A percentile compares a stretch with the other conserved stretches of the same genome.
These are phyloP conservation scores for Hypholoma fasciculare DNA, from an alignment of 768 basidiomycete species.

Conservation along the genomic window DNA sequence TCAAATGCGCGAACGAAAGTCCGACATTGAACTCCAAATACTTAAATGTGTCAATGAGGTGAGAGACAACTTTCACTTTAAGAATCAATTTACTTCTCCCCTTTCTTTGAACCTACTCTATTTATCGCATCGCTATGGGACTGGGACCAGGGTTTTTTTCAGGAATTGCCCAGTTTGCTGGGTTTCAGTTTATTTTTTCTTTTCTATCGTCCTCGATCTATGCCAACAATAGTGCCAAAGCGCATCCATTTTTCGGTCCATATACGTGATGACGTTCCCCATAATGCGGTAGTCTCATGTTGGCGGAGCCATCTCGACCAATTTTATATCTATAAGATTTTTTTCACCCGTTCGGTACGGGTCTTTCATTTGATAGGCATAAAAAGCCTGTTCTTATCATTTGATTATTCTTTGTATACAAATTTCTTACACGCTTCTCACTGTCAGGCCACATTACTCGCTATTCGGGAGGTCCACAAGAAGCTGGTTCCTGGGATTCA, in stretches of 20 bases:
- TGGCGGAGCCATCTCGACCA: background rate
- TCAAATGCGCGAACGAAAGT: constrained; percentile 75
- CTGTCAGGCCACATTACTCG: constrained; percentile 70
- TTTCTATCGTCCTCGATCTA: background rate
- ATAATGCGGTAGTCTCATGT: background rate
- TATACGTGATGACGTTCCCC: background rate
- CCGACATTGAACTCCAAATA: constrained; percentile 64
- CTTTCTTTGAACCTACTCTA: background rate
- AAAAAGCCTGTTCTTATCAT: background rate
- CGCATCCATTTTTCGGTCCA: background rate
- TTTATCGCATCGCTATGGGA: background rate
- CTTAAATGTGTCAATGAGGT: constrained; percentile 84
- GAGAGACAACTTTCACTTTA: constrained; percentile 1
- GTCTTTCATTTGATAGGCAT: background rate
- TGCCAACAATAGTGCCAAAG: constrained; percentile 2
- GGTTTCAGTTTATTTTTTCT: background rate
- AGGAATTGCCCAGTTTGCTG: background rate
- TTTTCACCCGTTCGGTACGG: background rate
- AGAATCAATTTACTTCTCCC: background rate
- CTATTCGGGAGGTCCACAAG: constrained; percentile 64
- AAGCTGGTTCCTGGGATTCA: constrained; percentile 69
- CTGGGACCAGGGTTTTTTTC: background rate
- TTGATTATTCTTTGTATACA: constrained; percentile 6
- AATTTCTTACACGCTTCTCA: constrained; percentile 6
- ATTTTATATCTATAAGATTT: too few species aligned